Conservation (phyloP, 1,284 basidiomycete species). For the Cutaneotrichosporon sp. region DNA sequence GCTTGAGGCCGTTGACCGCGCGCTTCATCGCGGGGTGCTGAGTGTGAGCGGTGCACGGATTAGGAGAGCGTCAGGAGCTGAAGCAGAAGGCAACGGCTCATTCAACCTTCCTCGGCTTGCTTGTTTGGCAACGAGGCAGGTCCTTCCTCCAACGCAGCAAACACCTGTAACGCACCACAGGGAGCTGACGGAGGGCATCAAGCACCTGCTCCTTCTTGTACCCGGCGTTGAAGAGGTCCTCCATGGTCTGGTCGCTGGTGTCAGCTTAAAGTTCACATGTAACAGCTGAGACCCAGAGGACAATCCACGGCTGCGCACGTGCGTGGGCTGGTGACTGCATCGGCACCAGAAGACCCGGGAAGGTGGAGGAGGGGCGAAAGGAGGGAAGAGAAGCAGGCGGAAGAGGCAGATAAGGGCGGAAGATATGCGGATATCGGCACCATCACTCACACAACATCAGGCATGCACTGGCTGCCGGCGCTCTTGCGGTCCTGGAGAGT, state of each 20-base stretch:
- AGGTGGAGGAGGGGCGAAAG: too few species aligned
- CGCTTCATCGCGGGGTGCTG: conserved; percentile 97
- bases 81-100: neutral
- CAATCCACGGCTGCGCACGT: too few species aligned
- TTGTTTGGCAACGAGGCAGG: too few species aligned
- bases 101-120: neutral
- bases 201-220: conserved; percentile 73
- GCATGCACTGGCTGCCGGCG: conserved; percentile 72
- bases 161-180: conserved; percentile 65
- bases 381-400: neutral
- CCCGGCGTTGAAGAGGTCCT: conserved; percentile 66
- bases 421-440: neutral
- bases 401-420: neutral
- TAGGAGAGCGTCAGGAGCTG: too few species aligned
- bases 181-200: conserved; percentile 72
- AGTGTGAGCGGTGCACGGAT: conserved; percentile 2
- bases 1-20: conserved; percentile 74
- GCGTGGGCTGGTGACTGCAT: neutral
- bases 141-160: neutral
- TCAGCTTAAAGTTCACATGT: neutral
- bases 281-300: neutral
- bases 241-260: conserved; percentile 68
- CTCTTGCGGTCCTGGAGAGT: conserved; percentile 72
- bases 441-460: conserved; percentile 75
- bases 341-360: too few species aligned